A percentile compares a stretch with the other conserved stretches of the same genome.
Evolutionary conservation across 345 rosid species (phyloP).

Genomic region (Rhizophora mangle): DNA sequence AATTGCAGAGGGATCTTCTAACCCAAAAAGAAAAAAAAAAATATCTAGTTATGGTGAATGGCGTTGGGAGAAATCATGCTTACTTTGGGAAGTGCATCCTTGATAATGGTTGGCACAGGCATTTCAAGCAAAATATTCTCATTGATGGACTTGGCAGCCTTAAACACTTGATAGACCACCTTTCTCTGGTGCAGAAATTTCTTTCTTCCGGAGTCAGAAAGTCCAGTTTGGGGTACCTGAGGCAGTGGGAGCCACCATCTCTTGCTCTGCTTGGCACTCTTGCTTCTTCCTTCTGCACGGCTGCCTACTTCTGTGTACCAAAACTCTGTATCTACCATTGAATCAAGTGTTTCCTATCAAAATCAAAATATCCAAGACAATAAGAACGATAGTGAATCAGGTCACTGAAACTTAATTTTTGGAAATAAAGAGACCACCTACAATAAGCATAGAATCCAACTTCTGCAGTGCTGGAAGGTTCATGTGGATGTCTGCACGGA

Average conservation of each 20-base stretch:
- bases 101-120: constrained; percentile 68
- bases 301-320: constrained; percentile 89
- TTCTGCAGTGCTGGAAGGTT: constrained; percentile 95
- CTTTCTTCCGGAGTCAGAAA: constrained; percentile 66
- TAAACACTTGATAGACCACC: constrained; percentile 81
- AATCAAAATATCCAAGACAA: constrained; percentile 8
- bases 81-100: constrained; percentile 82
- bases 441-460: constrained; percentile 89
- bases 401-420: not conserved
- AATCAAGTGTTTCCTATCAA: constrained; percentile 72
- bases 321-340: constrained; percentile 82
- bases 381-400: not conserved
- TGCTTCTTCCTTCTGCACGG: constrained; percentile 71
- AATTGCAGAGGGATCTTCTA: not conserved
- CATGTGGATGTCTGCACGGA: constrained; percentile 86
- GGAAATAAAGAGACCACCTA: constrained; percentile 40
- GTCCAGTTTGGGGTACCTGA: constrained; percentile 75
- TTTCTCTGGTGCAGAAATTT: constrained; percentile 51
- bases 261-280: constrained; percentile 65
- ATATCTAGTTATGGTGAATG: not conserved
- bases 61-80: not conserved
- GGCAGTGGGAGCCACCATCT: constrained; percentile 98
- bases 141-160: constrained; percentile 88
- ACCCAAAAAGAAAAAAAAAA: not conserved
- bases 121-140: constrained; percentile 81